Base-by-base conservation (phyloP, 2,329 filamentous ascomycete genomes). In the Clonostachys rosea region DNA sequence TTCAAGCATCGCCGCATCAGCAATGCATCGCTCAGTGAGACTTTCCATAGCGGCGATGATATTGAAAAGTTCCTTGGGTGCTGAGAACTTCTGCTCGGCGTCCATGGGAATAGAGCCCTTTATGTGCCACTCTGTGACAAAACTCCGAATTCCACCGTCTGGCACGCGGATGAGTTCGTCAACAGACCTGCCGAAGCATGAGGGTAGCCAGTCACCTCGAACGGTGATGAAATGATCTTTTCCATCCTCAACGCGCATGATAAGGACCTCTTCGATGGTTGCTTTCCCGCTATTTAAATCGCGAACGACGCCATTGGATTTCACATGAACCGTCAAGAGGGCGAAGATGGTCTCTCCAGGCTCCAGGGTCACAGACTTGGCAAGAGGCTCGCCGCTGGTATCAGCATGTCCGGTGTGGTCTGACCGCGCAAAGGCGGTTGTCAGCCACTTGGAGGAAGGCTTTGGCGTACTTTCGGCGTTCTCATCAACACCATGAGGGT, bases 191-290 rank as follows among this genome's bases (percentile, higher is more conserved):
- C 89, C 89, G 43, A 97, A 88, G 56, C 84, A 88, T 0, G 89
- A 90, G 9, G 87, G 87, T 5, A 86, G 71, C 92, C 94, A 99
- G 2, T 69, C 72, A 0, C 81, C 94, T 20, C 80, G 83, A 1
- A 96, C 74, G 0, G 91, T 86, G 37, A 99, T 81, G 61, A 99
- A 99, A 60, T 97, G 88, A 57, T 99, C 94, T 43, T 91, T 80
- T 1, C 95, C 95, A 45, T 86, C 81, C 11, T 83, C 77, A 6
- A 99, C 88, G 1, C 91, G 84, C 9, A 99, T 75, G 3, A 99
- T 86, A 8, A 99, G 73, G 4, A 99, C 84, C 53, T 97, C 91
- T 52, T 97, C 92, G 1, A 99, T 70, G 8, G 70, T 71, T 5
- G 73, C 62, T 2, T 75, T 72, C 14, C 80, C 82, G 46, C 86